Evolutionary conservation across 2,329 filamentous ascomycete species (phyloP), one percentile per base, ranked within the genome.

Genomic region (Lachnellula willkommii): DNA sequence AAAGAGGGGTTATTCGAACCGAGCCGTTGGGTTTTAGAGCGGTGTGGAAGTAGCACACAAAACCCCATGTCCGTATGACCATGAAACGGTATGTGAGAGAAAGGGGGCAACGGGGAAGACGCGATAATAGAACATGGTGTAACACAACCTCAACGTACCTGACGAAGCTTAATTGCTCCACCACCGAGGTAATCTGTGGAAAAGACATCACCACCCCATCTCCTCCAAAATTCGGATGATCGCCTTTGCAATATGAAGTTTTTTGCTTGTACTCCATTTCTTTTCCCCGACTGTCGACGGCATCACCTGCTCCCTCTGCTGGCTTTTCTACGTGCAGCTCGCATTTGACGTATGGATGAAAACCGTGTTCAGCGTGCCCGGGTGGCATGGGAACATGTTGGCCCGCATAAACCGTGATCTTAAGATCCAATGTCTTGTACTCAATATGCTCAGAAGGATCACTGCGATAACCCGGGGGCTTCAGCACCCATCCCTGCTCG

Each of bases 401-500:
- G 1, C 84, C 92, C 5, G 89, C 89, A 56, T 90, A 79, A 26
- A 96, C 73, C 36, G 84, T 87, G 61, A 96, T 85, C 49, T 74
- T 78, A 8, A 96, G 75, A 62, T 88, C 80, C 32, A 95, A 72
- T 0, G 75, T 83, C 55, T 75, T 76, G 43, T 63, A 67, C 54
- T 80, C 75, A 4, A 69, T 67, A 45, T 62, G 55, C 48, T 64
- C 65, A 28, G 56, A 55, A 12, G 54, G 22, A 35, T 68, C 65
- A 26, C 75, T 77, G 57, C 84, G 85, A 70, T 91, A 94, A 15
- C 87, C 87, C 35, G 79, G 70, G 0, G 92, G 91, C 72, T 96
- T 96, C 59, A 94, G 77, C 2, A 92, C 83, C 89, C 90, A 96
- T 42, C 93, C 92, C 43, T 82, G 76, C 50, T 89, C 87, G 9